Base-by-base conservation (phyloP, 768 basidiomycete species). In the Rhizopogon sp. region DNA sequence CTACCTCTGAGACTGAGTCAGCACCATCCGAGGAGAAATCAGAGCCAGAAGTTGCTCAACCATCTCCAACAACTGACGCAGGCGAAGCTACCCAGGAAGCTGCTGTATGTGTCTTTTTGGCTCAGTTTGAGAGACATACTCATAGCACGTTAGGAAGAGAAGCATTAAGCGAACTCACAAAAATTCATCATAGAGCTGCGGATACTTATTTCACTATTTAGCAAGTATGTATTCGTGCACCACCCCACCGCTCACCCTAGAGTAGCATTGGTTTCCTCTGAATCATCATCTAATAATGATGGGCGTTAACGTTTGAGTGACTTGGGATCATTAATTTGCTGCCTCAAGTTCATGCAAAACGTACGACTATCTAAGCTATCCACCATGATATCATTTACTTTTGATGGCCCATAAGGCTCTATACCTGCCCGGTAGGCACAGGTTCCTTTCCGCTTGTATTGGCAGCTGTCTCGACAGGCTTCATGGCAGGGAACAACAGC, bases 401-500 rank as follows among this genome's bases (percentile, higher is more conserved):
- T 52, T 52, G 17, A 50, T 52, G 10, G 25, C 10, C 20, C 35
- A 20, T 22, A 35, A 5, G 31, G 20, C 46, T 49, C 33, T 35
- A 55, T 16, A 53, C 25, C 31, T 64, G 60, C 31, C 59, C 69
- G 7, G 63, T 52, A 39, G 74, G 67, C 14, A 70, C 67, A 28
- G 60, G 63, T 35, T 61, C 67, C 16, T 71, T 61, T 29, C 66
- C 68, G 13, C 69, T 60, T 17, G 66, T 62, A 56, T 72, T 71
- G 0, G 81, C 62, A 3, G 68, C 61, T 0, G 73, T 77, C 54
- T 86, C 85, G 37, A 81, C 73, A 6, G 93, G 94, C 81, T 93
- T 92, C 94, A 98, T 97, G 2, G 94, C 95, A 17, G 94, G 93
- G 90, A 98, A 98, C 43, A 96, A 72, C 39, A 98, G 73, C 37